Evolutionary conservation across 768 basidiomycete genomes (phyloP), one percentile per base, ranked within the genome.

Genomic region (Trametes villosa): DNA sequence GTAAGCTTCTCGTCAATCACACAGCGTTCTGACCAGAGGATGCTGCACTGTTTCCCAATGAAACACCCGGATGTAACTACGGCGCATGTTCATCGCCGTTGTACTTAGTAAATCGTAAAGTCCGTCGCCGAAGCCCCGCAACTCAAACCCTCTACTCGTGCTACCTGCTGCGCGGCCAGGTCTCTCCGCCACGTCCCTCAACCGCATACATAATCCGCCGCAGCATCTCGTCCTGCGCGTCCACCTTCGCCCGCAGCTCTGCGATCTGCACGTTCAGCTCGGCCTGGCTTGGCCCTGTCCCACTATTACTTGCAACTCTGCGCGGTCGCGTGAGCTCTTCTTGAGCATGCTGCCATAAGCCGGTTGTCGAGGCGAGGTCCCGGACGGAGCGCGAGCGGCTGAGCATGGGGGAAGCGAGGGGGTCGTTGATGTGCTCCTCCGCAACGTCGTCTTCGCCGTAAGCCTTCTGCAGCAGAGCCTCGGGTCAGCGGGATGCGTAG

Each of bases 261-360:
- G 77, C 72, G 45, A 92, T 87, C 73, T 91, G 88, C 44, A 74
- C 74, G 61, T 83, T 84, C 41, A 92, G 74, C 71, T 87, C 87
- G 11, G 53, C 57, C 3, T 51, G 51, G 7, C 44, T 49, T 9
- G 81, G 67, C 63, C 13, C 38, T n/a, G 57, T 22, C 9, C 56
- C 36, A 17, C 50, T 26, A 30, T 52, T 51, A 26, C 51, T 44
- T n/a, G 50, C 52, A n/a, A 60, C 56, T 27, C 65, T 48, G 24
- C 55, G 57, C 30, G 47, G 34, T 30, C 62, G 60, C 4, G 57
- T 58, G 15, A 56, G 42, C 31, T 62, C 53, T 30, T 62, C 58
- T 9, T 57, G 53, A 11, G 63, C 47, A 46, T 49, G 53, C 22
- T 61, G 63, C 66, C 66, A 67, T 11, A 62, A 53, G 8, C 46